Evolutionary conservation across 2,329 filamentous ascomycete genomes (phyloP).

Genomic region (Aspergillus sp.): DNA sequence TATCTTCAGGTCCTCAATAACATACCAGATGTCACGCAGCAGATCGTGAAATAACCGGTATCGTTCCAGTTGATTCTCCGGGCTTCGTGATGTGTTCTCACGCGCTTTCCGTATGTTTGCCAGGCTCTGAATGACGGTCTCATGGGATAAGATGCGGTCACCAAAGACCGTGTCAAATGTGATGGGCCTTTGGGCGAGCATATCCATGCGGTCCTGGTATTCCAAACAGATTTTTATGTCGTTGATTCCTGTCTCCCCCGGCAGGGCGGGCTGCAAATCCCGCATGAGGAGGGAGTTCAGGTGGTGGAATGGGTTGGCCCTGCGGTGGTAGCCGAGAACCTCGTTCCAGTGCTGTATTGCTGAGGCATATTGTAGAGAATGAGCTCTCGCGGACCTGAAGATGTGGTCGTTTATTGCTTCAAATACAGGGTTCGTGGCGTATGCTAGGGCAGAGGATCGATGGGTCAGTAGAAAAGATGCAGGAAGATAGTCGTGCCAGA

Average conservation of each 20-base stretch:
- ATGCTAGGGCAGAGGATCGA: conserved; percentile 15
- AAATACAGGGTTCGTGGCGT: conserved; percentile 7
- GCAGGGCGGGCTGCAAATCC: neutral
- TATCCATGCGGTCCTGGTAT: neutral
- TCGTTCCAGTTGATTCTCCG: too few relatives aligned
- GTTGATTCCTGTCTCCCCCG: neutral
- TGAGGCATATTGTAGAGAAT: too few relatives aligned
- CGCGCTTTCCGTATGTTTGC: neutral
- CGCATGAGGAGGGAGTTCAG: neutral
- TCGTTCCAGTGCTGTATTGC: neutral
- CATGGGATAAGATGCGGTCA: too few relatives aligned
- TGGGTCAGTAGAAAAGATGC: conserved; percentile 13
- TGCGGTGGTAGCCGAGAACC: neutral
- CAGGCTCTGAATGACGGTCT: too few relatives aligned
- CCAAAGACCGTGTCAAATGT: too few relatives aligned
- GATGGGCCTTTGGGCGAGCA: neutral
- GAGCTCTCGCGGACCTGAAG: neutral
- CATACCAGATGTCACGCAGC: too few relatives aligned
- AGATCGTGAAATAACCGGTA: too few relatives aligned
- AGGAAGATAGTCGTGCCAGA: conserved; percentile 17
- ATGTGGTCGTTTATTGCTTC: neutral
- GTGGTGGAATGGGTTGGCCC: neutral
- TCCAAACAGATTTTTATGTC: neutral
- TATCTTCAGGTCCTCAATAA: too few relatives aligned
- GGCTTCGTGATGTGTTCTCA: neutral